Base-by-base conservation (phyloP, 352 stramenopile species). In the Globisporangium heterothallicum region DNA sequence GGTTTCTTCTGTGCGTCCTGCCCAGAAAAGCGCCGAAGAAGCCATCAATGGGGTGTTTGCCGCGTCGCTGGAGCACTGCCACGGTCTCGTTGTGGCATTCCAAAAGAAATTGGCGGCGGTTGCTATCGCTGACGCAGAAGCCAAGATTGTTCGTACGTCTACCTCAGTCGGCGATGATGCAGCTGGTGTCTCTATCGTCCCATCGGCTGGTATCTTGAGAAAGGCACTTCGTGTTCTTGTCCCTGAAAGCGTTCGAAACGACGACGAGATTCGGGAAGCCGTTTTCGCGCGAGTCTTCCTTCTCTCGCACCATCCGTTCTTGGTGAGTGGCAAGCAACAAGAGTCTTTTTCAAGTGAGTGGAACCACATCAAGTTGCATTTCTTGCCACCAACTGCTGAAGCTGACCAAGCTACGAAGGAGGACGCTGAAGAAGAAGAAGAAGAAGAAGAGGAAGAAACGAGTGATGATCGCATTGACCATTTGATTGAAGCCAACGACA, bases 381-480 rank as follows among this genome's bases (percentile, higher is more conserved):
- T 95, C 56, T 41, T 93, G 22, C 14, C 58, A 34, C 25, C 54
- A 19, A 36, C 21, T 4, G 45, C 27, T 1, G 27, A 61, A 42
- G 29, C 12, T 24, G 41, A 40, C 14, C n/a, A n/a, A n/a, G n/a
- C n/a, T n/a, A n/a, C n/a, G n/a, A 25, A 51, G 19, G 45, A 51
- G 18, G 42, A 56, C 13, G 53, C 44, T 29, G 26, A 27, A 2
- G 48, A 57, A 13, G 62, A 64, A 19, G 58, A 88, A 5, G 72
- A 86, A 0, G 66, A 75, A 0, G 58, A 63, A 0, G 66, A 49
- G 8, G 58, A 66, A 57, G 66, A 85, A 44, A 68, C 73, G 21
- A 62, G 58, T 0, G 79, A 81, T n/a, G 82, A 92, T 44, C 72
- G 64, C 42, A 74, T 93, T 18, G 84, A 95, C 45, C 77, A 91